A percentile compares a stretch with the other conserved stretches of the same genome.
phyloP scores from a whole-genome alignment of 139 green algal genomes.

The Micromonas commoda region DNA sequence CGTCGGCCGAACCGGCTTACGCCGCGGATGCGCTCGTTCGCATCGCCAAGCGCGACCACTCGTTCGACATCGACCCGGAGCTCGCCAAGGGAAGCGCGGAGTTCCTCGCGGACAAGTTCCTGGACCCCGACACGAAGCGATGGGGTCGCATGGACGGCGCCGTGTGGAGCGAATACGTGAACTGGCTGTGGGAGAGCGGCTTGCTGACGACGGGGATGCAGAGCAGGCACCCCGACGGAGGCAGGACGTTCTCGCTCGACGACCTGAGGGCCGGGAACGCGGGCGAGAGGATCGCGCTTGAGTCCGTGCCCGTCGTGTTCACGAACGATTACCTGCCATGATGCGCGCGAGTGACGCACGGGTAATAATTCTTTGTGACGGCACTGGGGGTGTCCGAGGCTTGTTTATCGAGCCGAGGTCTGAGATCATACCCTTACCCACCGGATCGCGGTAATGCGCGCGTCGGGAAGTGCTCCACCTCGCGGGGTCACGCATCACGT shows the following conservation, averaged over 20 bases:
- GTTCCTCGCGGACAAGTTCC: not conserved
- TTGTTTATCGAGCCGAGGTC: no score
- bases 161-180: conserved; percentile 16
- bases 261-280: conserved; percentile 8
- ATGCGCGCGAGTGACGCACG: not conserved
- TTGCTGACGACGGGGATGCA: conserved; percentile 21
- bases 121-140: conserved; percentile 3
- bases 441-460: no score
- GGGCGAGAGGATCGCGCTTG: conserved; percentile 10
- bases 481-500: no score
- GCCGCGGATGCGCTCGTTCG: conserved; percentile 34
- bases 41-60: not conserved
- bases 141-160: not conserved
- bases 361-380: no score
- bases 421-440: no score
- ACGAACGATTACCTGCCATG: conserved; percentile 15
- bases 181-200: conserved; percentile 7
- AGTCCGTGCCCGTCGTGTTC: conserved; percentile 1
- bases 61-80: not conserved
- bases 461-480: no score
- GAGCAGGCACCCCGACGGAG: not conserved
- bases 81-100: not conserved
- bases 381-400: no score
- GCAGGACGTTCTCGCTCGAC: conserved; percentile 8
- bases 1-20: conserved; percentile 47